A percentile compares a stretch with the other conserved stretches of the same genome.
Evolutionary conservation across 805 yeast genomes (phyloP).

Genomic region (Barnettozyma californica): DNA sequence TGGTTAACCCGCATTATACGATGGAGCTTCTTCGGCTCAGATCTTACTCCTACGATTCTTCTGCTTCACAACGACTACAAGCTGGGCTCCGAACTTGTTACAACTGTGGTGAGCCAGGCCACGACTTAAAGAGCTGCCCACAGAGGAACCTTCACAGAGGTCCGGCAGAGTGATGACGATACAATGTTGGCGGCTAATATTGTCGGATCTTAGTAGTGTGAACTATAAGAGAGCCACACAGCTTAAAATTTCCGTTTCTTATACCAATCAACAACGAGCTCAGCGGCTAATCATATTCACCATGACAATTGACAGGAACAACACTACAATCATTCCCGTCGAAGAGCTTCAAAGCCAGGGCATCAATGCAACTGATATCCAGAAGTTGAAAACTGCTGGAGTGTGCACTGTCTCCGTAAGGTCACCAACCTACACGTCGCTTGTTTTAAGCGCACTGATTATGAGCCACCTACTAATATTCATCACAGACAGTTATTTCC

Average conservation of each 20-base stretch:
- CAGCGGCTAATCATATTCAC: neutral
- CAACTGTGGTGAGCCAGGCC: slow-evolving; percentile 15
- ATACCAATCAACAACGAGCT: neutral
- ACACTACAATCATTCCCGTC: slow-evolving; percentile 29
- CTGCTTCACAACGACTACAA: neutral
- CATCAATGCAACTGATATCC: slow-evolving; percentile 65
- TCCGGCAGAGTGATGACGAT: neutral
- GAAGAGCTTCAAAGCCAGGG: slow-evolving; percentile 62
- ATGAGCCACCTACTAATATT: neutral
- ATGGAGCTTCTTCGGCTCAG: slow-evolving; percentile 8
- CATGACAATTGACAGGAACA: neutral
- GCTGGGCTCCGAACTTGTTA: slow-evolving; percentile 7
- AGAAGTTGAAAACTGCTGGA: slow-evolving; percentile 62
- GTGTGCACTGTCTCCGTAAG: slow-evolving; percentile 61
- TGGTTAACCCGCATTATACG: slow-evolving; percentile 10
- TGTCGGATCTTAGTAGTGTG: neutral
- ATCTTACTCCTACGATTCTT: slow-evolving; percentile 1
- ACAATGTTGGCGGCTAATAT: slow-evolving; percentile 1
- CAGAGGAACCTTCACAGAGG: neutral
- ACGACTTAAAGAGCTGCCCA: slow-evolving; percentile 15
- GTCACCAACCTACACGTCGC: slow-evolving; percentile 23
- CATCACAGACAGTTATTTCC: slow-evolving; percentile 40
- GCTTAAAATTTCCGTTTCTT: neutral
- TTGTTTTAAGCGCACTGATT: neutral
- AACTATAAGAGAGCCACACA: neutral